Conservation (phyloP, 2,329 filamentous ascomycete species). For the Fusarium dimerum region DNA sequence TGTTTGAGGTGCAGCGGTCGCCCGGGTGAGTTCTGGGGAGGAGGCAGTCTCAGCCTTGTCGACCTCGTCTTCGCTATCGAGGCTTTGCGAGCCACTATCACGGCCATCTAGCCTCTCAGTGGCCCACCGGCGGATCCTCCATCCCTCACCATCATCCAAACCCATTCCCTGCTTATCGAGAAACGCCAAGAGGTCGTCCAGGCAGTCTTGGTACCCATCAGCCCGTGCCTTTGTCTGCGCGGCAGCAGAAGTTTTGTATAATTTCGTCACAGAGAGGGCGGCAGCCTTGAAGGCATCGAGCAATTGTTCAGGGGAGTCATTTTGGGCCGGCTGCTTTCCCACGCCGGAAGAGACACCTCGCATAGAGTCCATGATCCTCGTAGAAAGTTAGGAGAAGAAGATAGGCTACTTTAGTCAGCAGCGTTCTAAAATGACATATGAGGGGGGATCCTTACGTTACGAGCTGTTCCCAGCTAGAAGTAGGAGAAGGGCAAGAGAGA, state of each 20-base stretch:
- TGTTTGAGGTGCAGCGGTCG: constrained; percentile 43
- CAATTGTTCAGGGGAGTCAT: constrained; percentile 61
- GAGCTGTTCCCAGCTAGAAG: not conserved
- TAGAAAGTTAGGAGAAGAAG: constrained; percentile 3
- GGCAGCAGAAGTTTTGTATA: constrained; percentile 87
- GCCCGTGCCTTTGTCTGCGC: constrained; percentile 74
- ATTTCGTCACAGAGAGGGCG: constrained; percentile 89
- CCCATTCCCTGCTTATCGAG: constrained; percentile 82
- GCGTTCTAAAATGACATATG: not conserved
- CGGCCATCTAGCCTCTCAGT: constrained; percentile 69
- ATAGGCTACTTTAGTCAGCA: not conserved
- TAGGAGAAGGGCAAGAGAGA: not conserved
- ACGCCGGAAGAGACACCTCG: constrained; percentile 29
- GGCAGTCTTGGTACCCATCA: constrained; percentile 89
- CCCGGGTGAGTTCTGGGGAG: constrained; percentile 58
- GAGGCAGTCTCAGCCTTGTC: constrained; percentile 62
- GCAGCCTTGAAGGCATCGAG: constrained; percentile 90
- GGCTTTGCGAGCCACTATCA: constrained; percentile 52
- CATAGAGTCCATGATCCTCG: constrained; percentile 34
- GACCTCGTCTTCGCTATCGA: constrained; percentile 70
- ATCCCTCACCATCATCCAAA: constrained; percentile 75
- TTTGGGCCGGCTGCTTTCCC: constrained; percentile 34
- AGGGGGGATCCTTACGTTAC: not conserved
- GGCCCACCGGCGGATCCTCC: constrained; percentile 63
- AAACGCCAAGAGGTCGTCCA: constrained; percentile 86